Evolutionary conservation across 768 basidiomycete species (phyloP).

Genomic region (Galerina marginata): DNA sequence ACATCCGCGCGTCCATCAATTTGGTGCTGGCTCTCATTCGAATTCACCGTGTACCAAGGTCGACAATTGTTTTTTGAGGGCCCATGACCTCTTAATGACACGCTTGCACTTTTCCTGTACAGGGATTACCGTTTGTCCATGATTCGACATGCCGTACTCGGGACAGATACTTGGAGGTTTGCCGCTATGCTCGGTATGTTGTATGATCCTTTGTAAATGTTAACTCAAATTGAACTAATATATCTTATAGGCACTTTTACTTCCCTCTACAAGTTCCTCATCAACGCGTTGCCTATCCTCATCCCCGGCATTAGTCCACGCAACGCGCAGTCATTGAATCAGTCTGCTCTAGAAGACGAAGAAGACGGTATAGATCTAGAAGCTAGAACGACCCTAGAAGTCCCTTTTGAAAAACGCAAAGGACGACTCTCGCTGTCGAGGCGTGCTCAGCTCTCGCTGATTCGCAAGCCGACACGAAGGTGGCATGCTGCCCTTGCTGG

Average conservation of each 20-base stretch:
- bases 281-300: slow-evolving; percentile 79
- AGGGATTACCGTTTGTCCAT: slow-evolving; percentile 71
- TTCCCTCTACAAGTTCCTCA: slow-evolving; percentile 76
- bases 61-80: slow-evolving; percentile 21
- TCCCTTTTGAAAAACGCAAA: slow-evolving; percentile 39
- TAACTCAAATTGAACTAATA: neutral
- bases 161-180: slow-evolving; percentile 81
- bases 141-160: slow-evolving; percentile 84
- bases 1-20: slow-evolving; percentile 84
- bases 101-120: neutral
- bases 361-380: slow-evolving; percentile 34
- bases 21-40: slow-evolving; percentile 78
- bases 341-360: slow-evolving; percentile 34
- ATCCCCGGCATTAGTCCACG: slow-evolving; percentile 52
- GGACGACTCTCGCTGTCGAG: slow-evolving; percentile 66
- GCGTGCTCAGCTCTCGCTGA: slow-evolving; percentile 65
- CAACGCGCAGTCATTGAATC: slow-evolving; percentile 17
- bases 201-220: neutral
- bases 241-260: slow-evolving; percentile 67
- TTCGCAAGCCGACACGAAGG: slow-evolving; percentile 67
- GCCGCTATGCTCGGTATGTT: slow-evolving; percentile 82
- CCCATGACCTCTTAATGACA: neutral
- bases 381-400: slow-evolving; percentile 31
- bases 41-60: slow-evolving; percentile 72
- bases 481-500: slow-evolving; percentile 88